phyloP scores from a whole-genome alignment of 306 rosid species.

The Acacia acuminata region DNA sequence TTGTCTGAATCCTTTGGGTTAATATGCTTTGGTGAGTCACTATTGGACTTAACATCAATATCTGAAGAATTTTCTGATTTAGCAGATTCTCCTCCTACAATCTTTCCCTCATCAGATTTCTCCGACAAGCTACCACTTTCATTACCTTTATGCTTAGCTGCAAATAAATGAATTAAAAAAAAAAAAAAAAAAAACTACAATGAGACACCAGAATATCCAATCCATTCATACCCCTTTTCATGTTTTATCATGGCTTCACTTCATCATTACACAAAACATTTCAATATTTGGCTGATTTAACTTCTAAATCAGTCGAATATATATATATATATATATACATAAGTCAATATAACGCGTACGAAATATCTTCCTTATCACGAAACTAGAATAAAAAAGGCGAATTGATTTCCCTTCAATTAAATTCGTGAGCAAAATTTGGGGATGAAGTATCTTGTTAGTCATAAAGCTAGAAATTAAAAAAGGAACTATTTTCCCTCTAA shows the following conservation, averaged over 20 bases:
- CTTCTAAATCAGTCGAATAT: background rate
- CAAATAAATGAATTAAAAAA: background rate
- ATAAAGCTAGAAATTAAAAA: background rate
- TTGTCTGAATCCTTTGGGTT: slow-evolving; percentile 46
- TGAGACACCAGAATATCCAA: slow-evolving; percentile 33
- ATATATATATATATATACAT: no score
- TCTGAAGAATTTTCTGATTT: slow-evolving; percentile 56
- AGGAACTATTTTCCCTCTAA: background rate
- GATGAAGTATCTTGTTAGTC: background rate
- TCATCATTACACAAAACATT: background rate
- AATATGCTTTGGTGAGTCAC: slow-evolving; percentile 41
- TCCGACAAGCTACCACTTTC: slow-evolving; percentile 62
- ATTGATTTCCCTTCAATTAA: background rate
- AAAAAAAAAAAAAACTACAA: slow-evolving; percentile 28
- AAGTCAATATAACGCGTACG: no score
- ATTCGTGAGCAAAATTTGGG: background rate
- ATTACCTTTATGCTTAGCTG: slow-evolving; percentile 67
- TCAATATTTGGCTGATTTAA: background rate
- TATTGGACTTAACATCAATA: slow-evolving; percentile 50
- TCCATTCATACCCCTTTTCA: slow-evolving; percentile 5
- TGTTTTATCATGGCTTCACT: background rate
- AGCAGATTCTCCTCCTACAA: slow-evolving; percentile 48
- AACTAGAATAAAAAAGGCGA: background rate
- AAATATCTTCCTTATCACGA: background rate
- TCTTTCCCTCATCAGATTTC: slow-evolving; percentile 66